phyloP scores from a whole-genome alignment of 371 early-diverging fungal genomes.

The Lichtheimia corymbifera region DNA sequence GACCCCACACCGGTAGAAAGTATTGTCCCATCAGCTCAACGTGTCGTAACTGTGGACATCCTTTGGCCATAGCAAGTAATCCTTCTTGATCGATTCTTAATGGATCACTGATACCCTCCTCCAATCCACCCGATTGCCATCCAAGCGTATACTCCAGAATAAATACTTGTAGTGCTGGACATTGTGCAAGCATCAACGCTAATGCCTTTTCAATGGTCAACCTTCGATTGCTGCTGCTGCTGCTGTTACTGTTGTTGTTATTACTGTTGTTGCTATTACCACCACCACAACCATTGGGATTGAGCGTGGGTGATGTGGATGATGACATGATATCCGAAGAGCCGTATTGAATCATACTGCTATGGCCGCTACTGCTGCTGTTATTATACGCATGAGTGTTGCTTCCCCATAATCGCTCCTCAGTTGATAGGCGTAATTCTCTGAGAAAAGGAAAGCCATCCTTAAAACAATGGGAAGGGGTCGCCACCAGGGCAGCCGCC shows the following conservation, averaged over 20 bases:
- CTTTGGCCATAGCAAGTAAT: slow-evolving; percentile 3
- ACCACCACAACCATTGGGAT: no score
- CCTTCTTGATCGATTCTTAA: not conserved
- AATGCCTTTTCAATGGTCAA: no score
- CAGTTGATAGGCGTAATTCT: not conserved
- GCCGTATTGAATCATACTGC: no score
- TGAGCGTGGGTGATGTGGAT: no score
- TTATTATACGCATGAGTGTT: not conserved
- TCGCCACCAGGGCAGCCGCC: not conserved
- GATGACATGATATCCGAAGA: no score
- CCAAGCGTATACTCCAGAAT: not conserved
- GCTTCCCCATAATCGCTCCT: not conserved
- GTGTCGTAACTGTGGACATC: not conserved
- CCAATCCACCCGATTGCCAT: not conserved
- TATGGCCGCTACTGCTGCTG: not conserved
- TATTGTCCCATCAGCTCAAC: not conserved
- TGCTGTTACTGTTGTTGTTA: no score
- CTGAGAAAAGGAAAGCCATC: not conserved
- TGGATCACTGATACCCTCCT: not conserved
- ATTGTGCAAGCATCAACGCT: not conserved
- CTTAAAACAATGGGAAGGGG: not conserved
- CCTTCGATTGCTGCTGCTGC: no score
- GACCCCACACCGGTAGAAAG: not conserved
- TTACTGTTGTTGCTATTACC: no score
- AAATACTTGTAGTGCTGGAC: not conserved